phyloP scores from a whole-genome alignment of 768 basidiomycete genomes.

The Nevesoporus exiguus region DNA sequence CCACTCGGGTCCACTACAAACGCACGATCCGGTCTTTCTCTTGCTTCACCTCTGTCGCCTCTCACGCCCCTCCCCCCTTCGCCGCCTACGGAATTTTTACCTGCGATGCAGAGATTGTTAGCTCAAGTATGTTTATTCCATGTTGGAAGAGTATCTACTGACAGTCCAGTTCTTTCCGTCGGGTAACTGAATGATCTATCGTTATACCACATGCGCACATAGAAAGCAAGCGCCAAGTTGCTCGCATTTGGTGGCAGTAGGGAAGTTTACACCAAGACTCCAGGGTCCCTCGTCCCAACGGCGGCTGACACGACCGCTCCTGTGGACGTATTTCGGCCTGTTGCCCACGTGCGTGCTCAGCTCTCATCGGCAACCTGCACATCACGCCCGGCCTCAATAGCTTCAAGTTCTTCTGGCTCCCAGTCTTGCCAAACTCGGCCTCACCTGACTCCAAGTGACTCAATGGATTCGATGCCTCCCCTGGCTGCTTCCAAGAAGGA shows the following conservation, averaged over 20 bases:
- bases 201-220: background rate
- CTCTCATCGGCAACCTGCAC: background rate
- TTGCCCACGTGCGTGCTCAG: background rate
- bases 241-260: background rate
- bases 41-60: constrained; percentile 35
- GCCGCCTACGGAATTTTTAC: constrained; percentile 26
- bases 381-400: background rate
- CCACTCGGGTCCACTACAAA: constrained; percentile 13
- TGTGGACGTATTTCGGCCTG: background rate
- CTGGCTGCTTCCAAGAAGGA: background rate
- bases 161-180: background rate
- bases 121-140: constrained; percentile 17
- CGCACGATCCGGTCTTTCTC: background rate
- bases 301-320: constrained; percentile 4
- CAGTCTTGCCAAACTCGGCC: constrained; percentile 3
- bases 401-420: background rate
- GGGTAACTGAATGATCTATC: background rate
- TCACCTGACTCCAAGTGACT: background rate
- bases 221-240: constrained; percentile 3
- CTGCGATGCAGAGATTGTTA: constrained; percentile 12
- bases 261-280: background rate
- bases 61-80: constrained; percentile 54
- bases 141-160: background rate
- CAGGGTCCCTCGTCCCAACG: background rate
- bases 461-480: constrained; percentile 2